Percentiles rank a stretch among this genome's conserved stretches.
These are phyloP conservation scores for Eimeria maxima DNA, from an alignment of 169 alveolate species.

Conservation along the genomic window DNA sequence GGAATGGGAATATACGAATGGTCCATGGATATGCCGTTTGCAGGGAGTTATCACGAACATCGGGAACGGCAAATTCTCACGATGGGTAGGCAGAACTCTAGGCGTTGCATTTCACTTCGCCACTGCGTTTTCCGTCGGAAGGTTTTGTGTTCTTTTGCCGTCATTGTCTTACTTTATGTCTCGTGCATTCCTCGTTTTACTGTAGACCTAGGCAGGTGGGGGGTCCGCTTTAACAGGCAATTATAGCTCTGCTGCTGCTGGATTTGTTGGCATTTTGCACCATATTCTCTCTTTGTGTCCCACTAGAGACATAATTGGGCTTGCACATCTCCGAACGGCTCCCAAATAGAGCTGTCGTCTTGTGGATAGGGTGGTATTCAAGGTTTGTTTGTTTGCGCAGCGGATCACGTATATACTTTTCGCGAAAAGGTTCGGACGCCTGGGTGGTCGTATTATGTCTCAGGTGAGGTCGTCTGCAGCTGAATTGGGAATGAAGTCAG, in stretches of 20 bases:
- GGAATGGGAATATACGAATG: neutral
- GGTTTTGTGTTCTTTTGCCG: neutral
- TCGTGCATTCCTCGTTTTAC: neutral
- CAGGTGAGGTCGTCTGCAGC: neutral
- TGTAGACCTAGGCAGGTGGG: neutral
- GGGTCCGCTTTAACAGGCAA: neutral
- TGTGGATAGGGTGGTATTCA: too few relatives aligned
- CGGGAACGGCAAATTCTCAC: neutral
- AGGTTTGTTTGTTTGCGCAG: neutral
- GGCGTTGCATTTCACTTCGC: neutral
- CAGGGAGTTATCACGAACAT: slow-evolving; percentile 1
- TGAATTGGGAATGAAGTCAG: neutral
- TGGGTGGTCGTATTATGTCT: neutral
- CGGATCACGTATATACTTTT: neutral
- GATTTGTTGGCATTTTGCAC: neutral
- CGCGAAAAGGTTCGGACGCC: too few relatives aligned
- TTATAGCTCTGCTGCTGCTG: neutral
- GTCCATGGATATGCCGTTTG: neutral
- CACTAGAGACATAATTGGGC: neutral
- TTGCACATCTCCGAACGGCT: neutral
- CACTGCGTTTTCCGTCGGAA: neutral
- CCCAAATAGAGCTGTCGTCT: neutral
- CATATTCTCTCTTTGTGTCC: neutral
- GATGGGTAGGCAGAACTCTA: neutral
- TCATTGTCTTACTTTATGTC: neutral